Evolutionary conservation across 108 stramenopile genomes (phyloP).

Genomic region (Hondaea fermentalgiana): DNA sequence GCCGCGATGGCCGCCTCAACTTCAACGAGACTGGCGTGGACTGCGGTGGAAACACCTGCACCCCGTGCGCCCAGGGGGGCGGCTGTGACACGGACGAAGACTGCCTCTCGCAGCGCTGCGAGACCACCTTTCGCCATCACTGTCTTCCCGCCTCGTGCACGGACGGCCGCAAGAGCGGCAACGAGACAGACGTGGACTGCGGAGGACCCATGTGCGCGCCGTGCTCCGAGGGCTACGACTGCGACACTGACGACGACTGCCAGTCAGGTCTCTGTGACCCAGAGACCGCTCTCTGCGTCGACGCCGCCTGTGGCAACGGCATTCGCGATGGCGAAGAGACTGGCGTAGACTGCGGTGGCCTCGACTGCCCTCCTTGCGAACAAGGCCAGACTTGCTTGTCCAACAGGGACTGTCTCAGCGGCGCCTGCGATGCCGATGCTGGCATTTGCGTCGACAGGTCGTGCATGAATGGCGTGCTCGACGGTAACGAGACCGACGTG

Average conservation of each 20-base stretch:
- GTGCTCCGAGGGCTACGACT: background rate
- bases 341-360: slow-evolving; percentile 20
- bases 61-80: background rate
- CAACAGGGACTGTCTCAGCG: background rate
- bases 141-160: slow-evolving; percentile 14
- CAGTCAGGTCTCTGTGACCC: background rate
- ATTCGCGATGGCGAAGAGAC: slow-evolving; percentile 25
- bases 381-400: background rate
- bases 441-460: background rate
- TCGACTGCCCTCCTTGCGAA: background rate
- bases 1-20: background rate
- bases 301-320: slow-evolving; percentile 13
- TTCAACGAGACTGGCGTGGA: background rate
- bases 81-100: background rate
- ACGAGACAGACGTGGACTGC: slow-evolving; percentile 24
- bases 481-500: slow-evolving; percentile 17
- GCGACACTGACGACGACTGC: slow-evolving; percentile 7
- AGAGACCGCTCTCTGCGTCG: background rate
- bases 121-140: background rate
- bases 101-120: background rate
- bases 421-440: background rate
- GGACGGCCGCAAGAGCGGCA: slow-evolving; percentile 13
- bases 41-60: background rate
- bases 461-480: slow-evolving; percentile 19
- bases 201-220: slow-evolving; percentile 5